Evolutionary conservation across 1,139 yeast genomes (phyloP), one percentile per base, ranked within the genome.

Genomic region (Saccharomycopsis hybrid): DNA sequence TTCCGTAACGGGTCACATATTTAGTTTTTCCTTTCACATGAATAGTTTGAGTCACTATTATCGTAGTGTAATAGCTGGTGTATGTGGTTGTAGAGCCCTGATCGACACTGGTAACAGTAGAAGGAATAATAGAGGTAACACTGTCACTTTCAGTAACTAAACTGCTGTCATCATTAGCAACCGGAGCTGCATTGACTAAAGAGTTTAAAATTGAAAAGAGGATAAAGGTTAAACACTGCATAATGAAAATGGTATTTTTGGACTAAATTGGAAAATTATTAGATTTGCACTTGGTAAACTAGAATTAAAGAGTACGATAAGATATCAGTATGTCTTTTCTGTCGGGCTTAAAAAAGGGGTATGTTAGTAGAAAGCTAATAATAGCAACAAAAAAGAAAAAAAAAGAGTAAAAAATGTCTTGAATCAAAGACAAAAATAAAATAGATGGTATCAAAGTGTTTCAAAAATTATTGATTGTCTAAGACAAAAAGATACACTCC

Each of bases 21-120:
- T 41, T 43, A 13, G 55, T 52, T 7, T 41, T 36, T 5, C 55
- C 55, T 18, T 44, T 35, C 11, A 44, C 42, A 25, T 52, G 55
- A 38, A 52, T 47, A 3, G 55, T 52, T 28, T 50, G 43, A 2
- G 55, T 52, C 36, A 52, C 40, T 18, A 52, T 47, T n/a, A 52
- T 48, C 5, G 55, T 52, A 35, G 55, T 52, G 43, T 50, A 52
- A 27, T 47, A 52, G 30, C 55, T 52, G 9, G 55, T 52, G 44
- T 49, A 52, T n/a, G 55, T 52, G 9, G 49, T 31, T 30, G 55
- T 52, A 11, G 51, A 38, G n/a, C 53, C 55, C 29, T 47, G 48
- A 28, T 50, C 51, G 18, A 50, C 49, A 24, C 43, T 43, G 24
- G 52, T 48, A 9, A 52, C 41, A 8, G 55, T 52, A 5, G 51